Evolutionary conservation across 768 basidiomycete genomes (phyloP).

Genomic region (Gloeopeniophorella convolvens): DNA sequence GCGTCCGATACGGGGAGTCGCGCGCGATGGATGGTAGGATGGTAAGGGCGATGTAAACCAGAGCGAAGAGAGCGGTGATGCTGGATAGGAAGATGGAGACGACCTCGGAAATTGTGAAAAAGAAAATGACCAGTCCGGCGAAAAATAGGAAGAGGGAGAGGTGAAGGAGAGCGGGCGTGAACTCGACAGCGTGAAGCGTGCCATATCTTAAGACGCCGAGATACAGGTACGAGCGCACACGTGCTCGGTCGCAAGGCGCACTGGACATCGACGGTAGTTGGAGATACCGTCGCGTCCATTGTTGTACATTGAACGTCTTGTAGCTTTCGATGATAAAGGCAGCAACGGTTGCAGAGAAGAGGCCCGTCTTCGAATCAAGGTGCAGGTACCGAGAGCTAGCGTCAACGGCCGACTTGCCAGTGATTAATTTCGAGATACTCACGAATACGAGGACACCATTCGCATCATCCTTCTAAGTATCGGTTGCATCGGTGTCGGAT

Average conservation of each 20-base stretch:
- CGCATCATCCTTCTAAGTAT: constrained; percentile 7
- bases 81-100: constrained; percentile 4
- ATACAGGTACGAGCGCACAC: constrained; percentile 14
- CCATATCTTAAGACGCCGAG: constrained; percentile 1
- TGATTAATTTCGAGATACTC: background rate
- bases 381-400: too few species aligned
- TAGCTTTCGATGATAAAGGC: constrained; percentile 18
- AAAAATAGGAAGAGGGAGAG: constrained; percentile 15
- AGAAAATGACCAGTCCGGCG: constrained; percentile 6
- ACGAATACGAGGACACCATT: constrained; percentile 8
- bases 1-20: constrained; percentile 9
- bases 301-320: constrained; percentile 12
- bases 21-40: background rate
- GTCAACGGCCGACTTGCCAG: background rate
- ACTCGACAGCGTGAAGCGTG: constrained; percentile 1
- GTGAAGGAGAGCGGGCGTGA: constrained; percentile 8
- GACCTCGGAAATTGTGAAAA: background rate
- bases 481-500: background rate
- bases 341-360: constrained; percentile 22
- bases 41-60: constrained; percentile 1
- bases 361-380: constrained; percentile 23
- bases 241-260: background rate
- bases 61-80: background rate
- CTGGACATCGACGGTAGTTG: background rate
- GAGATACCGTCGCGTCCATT: constrained; percentile 11